Evolutionary conservation across 2,329 filamentous ascomycete species (phyloP), one percentile per base, ranked within the genome.

Genomic region (Sporothrix schenckii): DNA sequence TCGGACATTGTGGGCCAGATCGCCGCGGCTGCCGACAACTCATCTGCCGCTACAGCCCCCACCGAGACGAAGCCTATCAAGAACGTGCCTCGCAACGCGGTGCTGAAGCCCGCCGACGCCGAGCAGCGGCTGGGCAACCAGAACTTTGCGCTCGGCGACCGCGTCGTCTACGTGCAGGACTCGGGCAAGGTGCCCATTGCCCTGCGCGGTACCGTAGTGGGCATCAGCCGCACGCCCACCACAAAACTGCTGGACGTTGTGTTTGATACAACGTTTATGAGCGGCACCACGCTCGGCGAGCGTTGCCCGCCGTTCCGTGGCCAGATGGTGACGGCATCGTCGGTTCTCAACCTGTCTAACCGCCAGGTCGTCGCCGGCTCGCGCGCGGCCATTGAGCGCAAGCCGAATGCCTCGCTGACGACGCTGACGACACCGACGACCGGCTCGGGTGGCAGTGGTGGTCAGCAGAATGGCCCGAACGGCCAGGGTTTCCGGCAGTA

Each of bases 241-340:
- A 91, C 90, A 34, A 87, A 92, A 61, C 85, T 97, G 71, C 85
- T 99, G 50, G 95, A 99, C 78, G 88, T 98, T 70, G 90, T 99
- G 9, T 99, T 97, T 80, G 96, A 99, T 78, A 88, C 88, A 14
- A 91, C 93, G 0, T 99, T 99, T 80, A 98, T 99, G 94, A 97
- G 93, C 77, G 95, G 95, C 73, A 97, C 94, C 1, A 95, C 92
- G 0, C 86, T 99, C 19, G 92, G 92, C 71, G 93, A 94, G 70
- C 90, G 95, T 71, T 97, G 94, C 78, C 93, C 93, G 34, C 89
- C 92, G 50, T 99, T 99, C 88, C 89, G 94, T 49, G 95, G 95
- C 68, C 94, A 95, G 78, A 97, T 95, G 0, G 93, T 99, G 4
- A 88, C 93, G 1, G 88, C 91, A 7, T 91, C 91, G n/a, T 91